A percentile compares a stretch with the other conserved stretches of the same genome.
Conservation (phyloP, 2,329 filamentous ascomycete genomes). For the Arthroderma sp. region DNA sequence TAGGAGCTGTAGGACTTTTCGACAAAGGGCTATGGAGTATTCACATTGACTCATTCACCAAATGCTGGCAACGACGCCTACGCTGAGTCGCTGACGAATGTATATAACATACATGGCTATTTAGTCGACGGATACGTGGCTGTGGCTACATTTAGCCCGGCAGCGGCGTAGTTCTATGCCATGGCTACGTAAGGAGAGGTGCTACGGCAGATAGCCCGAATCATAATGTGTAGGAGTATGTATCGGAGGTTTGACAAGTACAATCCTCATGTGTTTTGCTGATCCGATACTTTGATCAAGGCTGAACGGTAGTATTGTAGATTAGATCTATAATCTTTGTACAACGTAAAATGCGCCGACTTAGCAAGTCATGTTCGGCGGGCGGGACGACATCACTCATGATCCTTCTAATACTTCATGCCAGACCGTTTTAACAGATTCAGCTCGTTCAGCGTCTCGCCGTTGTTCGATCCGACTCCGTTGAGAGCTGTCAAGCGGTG, state of each 20-base stretch:
- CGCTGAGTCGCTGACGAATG: neutral
- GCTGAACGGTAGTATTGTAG: no score
- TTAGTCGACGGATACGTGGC: neutral
- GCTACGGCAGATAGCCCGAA: no score
- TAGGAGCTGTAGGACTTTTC: no score
- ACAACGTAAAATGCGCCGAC: no score
- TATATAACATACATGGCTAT: neutral
- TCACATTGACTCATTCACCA: no score
- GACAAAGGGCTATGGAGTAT: no score
- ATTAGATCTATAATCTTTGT: no score
- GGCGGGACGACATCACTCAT: no score
- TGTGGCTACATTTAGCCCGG: neutral
- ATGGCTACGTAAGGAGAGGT: neutral
- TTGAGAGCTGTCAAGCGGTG: conserved; percentile 17
- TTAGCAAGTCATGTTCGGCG: no score
- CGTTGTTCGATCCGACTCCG: conserved; percentile 22
- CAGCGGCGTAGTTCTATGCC: neutral
- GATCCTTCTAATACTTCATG: neutral
- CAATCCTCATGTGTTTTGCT: neutral
- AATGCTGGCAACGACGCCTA: neutral
- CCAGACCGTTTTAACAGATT: conserved; percentile 17
- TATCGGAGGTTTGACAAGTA: neutral
- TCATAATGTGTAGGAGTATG: neutral
- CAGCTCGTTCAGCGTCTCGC: conserved; percentile 31
- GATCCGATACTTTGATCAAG: neutral